Evolutionary conservation across 2,329 filamentous ascomycete genomes (phyloP).

Genomic region (Biscogniauxia marginata): DNA sequence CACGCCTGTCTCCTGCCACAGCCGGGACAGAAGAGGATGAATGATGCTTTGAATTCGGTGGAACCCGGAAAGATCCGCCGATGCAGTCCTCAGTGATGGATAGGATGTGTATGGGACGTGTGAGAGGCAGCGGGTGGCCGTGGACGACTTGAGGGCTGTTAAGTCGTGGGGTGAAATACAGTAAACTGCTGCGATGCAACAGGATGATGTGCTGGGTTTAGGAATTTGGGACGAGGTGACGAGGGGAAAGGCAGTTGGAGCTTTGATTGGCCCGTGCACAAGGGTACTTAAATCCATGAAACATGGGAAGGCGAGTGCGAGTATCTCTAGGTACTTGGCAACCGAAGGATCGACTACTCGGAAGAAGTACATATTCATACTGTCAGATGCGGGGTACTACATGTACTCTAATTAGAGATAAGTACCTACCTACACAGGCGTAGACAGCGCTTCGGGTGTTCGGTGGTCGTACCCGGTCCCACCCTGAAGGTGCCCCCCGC

Average conservation of each 20-base stretch:
- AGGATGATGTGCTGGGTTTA: conserved; percentile 7
- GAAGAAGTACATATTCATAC: background rate
- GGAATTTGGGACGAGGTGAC: background rate
- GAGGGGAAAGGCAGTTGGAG: background rate
- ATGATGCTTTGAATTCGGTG: too few relatives aligned
- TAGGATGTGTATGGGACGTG: too few relatives aligned
- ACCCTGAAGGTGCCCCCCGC: background rate
- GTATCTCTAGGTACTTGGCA: background rate
- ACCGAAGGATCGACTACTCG: background rate
- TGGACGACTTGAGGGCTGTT: conserved; percentile 9
- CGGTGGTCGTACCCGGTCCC: background rate
- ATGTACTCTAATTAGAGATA: background rate
- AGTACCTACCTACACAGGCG: background rate
- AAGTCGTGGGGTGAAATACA: conserved; percentile 19
- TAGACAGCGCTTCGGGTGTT: background rate
- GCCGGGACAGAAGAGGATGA: too few relatives aligned
- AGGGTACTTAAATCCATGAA: background rate
- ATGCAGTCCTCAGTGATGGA: too few relatives aligned
- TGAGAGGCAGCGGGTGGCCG: too few relatives aligned
- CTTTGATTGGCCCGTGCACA: conserved; percentile 3
- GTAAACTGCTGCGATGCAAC: conserved; percentile 1
- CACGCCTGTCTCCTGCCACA: too few relatives aligned
- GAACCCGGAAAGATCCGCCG: too few relatives aligned
- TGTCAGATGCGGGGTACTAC: background rate
- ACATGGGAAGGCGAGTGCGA: background rate